These are phyloP conservation scores for Bipolaris sorokiniana DNA, from an alignment of 2,329 filamentous ascomycete genomes.

Conservation along the genomic window DNA sequence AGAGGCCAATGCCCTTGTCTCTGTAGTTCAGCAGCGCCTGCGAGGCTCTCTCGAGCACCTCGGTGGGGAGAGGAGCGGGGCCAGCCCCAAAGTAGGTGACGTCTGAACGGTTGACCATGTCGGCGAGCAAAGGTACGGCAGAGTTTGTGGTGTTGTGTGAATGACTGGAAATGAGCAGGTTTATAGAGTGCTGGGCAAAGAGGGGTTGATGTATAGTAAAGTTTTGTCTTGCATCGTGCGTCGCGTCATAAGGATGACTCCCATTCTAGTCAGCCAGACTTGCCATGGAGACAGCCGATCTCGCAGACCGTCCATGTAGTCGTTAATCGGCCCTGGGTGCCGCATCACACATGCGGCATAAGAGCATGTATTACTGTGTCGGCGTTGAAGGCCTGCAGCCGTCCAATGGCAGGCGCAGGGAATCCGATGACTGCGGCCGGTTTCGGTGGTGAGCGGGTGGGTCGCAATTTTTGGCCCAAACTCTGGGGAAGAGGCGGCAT, in stretches of 20 bases:
- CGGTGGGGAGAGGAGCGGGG: conserved; percentile 82
- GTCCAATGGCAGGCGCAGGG: conserved; percentile 35
- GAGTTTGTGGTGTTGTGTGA: conserved; percentile 2
- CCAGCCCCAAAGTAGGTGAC: conserved; percentile 90
- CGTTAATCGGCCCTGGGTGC: conserved; percentile 2
- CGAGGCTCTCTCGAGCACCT: conserved; percentile 78
- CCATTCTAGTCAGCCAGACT: conserved; percentile 14
- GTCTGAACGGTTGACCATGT: conserved; percentile 75
- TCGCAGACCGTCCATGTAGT: conserved; percentile 8
- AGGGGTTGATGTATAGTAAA: conserved; percentile 17
- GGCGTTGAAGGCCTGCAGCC: conserved; percentile 25
- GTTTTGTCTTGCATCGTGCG: conserved; percentile 23
- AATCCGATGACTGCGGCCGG: conserved; percentile 42
- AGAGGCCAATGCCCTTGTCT: conserved; percentile 79
- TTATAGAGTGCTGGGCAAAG: conserved; percentile 10
- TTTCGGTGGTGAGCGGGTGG: conserved; percentile 24
- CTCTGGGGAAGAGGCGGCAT: conserved; percentile 24
- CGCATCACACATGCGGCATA: conserved; percentile 13
- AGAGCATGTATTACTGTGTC: conserved; percentile 26
- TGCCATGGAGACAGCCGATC: conserved; percentile 25
- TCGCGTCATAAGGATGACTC: conserved; percentile 43
- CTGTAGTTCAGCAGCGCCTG: conserved; percentile 82
- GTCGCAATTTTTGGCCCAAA: conserved; percentile 21
- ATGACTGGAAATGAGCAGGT: conserved; percentile 2
- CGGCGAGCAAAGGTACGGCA: conserved; percentile 9